Evolutionary conservation across 2,329 filamentous ascomycete species (phyloP).

Genomic region (Beauveria pseudobassiana): DNA sequence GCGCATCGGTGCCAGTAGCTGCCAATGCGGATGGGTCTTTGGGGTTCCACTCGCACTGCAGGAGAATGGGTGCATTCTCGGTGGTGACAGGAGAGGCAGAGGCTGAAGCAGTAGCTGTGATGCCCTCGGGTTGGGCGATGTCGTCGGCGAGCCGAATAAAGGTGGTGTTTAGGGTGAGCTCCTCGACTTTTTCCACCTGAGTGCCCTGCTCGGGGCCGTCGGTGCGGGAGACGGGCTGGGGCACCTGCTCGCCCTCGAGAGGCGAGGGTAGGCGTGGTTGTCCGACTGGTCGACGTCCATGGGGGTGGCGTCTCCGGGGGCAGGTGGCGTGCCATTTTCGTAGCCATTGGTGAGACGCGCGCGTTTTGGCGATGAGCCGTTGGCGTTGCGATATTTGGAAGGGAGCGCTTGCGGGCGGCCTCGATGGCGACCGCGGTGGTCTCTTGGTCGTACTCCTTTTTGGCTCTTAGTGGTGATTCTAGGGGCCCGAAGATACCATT

Average conservation of each 20-base stretch:
- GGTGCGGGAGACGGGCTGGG: constrained; percentile 46
- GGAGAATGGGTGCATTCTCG: constrained; percentile 52
- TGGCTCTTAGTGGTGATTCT: constrained; percentile 35
- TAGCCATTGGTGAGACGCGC: constrained; percentile 55
- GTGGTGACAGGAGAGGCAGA: constrained; percentile 25
- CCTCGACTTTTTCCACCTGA: constrained; percentile 56
- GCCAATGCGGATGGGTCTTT: constrained; percentile 57
- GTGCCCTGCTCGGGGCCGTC: constrained; percentile 58
- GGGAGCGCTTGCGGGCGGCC: constrained; percentile 43
- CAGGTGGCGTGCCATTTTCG: constrained; percentile 34
- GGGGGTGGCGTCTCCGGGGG: constrained; percentile 37
- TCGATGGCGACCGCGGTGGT: constrained; percentile 31
- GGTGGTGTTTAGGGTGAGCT: constrained; percentile 51
- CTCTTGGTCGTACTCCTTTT: constrained; percentile 32
- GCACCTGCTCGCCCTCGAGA: constrained; percentile 48
- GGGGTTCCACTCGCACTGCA: constrained; percentile 64
- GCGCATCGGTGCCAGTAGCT: constrained; percentile 61
- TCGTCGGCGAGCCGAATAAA: constrained; percentile 51
- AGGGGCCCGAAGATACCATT: constrained; percentile 52
- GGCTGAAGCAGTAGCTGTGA: constrained; percentile 22
- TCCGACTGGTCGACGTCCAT: constrained; percentile 53
- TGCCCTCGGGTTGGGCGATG: constrained; percentile 25
- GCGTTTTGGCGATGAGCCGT: constrained; percentile 52
- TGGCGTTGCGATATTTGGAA: constrained; percentile 42
- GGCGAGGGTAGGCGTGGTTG: constrained; percentile 59